Conservation (phyloP, 805 yeast genomes). For the Candida tibetensis region DNA sequence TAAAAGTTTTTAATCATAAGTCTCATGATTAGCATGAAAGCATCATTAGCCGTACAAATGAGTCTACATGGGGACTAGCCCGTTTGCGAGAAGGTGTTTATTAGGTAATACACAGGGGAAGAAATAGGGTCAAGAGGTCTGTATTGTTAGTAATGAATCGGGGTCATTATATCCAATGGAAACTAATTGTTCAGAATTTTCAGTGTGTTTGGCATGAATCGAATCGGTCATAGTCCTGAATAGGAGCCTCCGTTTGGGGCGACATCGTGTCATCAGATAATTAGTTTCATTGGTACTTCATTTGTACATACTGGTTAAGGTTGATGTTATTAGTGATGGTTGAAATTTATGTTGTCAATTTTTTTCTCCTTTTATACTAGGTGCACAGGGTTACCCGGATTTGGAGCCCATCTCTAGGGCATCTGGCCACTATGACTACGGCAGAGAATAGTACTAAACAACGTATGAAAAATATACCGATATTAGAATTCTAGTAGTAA, state of each 20-base stretch:
- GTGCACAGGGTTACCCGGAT: constrained; percentile 1
- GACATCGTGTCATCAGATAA: constrained; percentile 62
- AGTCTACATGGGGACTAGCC: neutral
- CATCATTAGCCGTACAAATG: constrained; percentile 45
- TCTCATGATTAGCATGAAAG: constrained; percentile 64
- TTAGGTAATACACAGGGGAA: neutral
- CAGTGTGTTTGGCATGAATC: constrained; percentile 66
- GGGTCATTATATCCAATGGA: neutral
- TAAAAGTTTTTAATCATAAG: constrained; percentile 40
- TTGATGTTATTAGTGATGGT: too few relatives aligned
- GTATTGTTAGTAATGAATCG: constrained; percentile 6
- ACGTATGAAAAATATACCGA: too few relatives aligned
- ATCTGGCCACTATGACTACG: too few relatives aligned
- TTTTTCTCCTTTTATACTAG: neutral
- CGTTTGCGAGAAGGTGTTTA: neutral
- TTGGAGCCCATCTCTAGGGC: too few relatives aligned
- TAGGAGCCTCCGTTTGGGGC: constrained; percentile 71
- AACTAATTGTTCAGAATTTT: constrained; percentile 52
- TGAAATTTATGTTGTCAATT: too few relatives aligned
- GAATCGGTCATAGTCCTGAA: constrained; percentile 68
- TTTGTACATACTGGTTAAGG: constrained; percentile 8
- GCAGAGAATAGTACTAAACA: too few relatives aligned
- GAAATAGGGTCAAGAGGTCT: too few relatives aligned
- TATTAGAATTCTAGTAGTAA: too few relatives aligned
- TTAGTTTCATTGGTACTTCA: constrained; percentile 7